Base-by-base conservation (phyloP, 2,329 filamentous ascomycete species). In the Malbranchea zuffiana region DNA sequence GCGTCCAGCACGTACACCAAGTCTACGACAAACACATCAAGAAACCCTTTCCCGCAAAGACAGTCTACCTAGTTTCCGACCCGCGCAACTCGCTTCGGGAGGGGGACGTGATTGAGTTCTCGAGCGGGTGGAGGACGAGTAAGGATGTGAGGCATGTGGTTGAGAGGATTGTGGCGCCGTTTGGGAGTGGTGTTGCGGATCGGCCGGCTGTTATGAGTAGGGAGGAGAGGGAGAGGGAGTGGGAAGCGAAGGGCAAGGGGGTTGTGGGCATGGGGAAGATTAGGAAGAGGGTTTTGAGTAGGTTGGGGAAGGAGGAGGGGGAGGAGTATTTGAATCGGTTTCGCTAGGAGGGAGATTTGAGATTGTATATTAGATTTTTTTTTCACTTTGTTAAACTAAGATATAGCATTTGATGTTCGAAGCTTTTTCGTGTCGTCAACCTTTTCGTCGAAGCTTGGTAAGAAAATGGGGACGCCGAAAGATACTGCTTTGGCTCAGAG, bases 61-160 rank as follows among this genome's bases (percentile, higher is more conserved):
- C 50, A 8, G 49, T 46, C 8, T 56, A 50, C 41, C 44, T 58
- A 5, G 61, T 64, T 1, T 49, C 54, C 1, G 61, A 65, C 41
- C 61, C 61, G 8, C 51, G 47, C 37, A 54, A 63, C 45, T 63
- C 60, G 5, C 51, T 63, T 23, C 58, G 61, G 26, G 53, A 60
- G 25, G 61, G 61, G n/a, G 61, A 65, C 36, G 57, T 63, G 34
- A 59, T 65, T 39, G 59, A 64, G 42, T 65, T 64, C 41, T 57
- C 59, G 37, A 61, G 57, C 5, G 61, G 60, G 1, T 53, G 48
- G 11, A 57, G 56, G 2, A 57, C 59, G 46, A 58, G 57, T 37
- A 54, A 56, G 8, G 47, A 47, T 15, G 60, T 65, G 32, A 49
- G 50, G 11, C 60, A 63, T 40, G 59, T 65, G 3, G 60, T 65